Base-by-base conservation (phyloP, 495 filamentous ascomycete species). In the Hypoxylon intermedium region DNA sequence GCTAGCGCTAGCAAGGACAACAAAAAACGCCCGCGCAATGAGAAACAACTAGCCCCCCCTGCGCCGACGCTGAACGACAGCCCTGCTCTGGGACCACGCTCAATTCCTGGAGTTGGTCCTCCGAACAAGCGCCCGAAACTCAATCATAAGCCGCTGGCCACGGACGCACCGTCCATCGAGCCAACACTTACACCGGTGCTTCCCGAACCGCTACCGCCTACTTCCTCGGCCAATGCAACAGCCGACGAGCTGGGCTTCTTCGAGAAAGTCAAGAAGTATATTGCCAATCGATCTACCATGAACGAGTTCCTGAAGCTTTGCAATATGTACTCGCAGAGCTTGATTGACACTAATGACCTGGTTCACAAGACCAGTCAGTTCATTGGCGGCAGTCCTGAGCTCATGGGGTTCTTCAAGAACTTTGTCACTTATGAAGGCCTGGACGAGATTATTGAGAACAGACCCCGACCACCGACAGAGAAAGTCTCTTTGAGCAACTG, bases 281-380 rank as follows among this genome's bases (percentile, higher is more conserved):
- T 99, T 57, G 85, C 85, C 33, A 98, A 98, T 70, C 90, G 96
- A 68, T 88, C 89, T 50, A 89, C 86, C 9, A 94, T 91, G 78
- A 92, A 87, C 60, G 95, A 99, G 67, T 98, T 98, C 73, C 77
- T 98, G 56, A 98, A 98, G 74, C 83, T 97, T 2, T 91, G 93
- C 75, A 97, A 97, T 55, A 80, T 99, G 21, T 98, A 90, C 74
- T 92, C 89, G 5, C 89, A 93, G 60, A 92, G 94, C 58, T 77
- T 98, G 9, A 92, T 99, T 57, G 90, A 91, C 65, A 89, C 87
- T 37, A 83, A 89, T 36, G 80, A 89, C 30, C 79, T 99, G 6
- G 82, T 92, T 6, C 85, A 90, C 73, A 90, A 94, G 65, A 91
- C 89, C 11, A 84, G 85, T 38, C 84, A 84, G 18, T 98, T 94